These are phyloP conservation scores for Setaria italica DNA, from an alignment of 202 grass and related monocot genomes.

Conservation along the genomic window DNA sequence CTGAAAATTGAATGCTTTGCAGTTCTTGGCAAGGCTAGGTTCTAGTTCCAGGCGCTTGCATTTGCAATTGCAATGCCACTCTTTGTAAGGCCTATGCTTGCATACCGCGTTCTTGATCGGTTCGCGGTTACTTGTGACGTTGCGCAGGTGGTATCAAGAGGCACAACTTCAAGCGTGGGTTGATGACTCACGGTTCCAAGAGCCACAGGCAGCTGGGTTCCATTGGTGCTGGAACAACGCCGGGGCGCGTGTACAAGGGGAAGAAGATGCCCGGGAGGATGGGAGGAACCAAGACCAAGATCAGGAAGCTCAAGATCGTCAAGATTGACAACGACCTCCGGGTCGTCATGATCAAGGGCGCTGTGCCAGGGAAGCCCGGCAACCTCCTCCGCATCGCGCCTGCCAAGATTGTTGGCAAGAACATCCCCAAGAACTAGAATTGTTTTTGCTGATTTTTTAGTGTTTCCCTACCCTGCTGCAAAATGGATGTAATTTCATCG, in stretches of 20 bases:
- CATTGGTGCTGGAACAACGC: conserved; percentile 88
- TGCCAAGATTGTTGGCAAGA: conserved; percentile 94
- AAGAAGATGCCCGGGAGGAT: conserved; percentile 94
- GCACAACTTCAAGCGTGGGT: conserved; percentile 84
- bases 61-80: neutral
- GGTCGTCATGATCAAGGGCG: conserved; percentile 86
- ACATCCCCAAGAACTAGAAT: conserved; percentile 90
- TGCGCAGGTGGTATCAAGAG: conserved; percentile 94
- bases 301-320: conserved; percentile 85
- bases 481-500: conserved; percentile 35
- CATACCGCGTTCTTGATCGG: neutral
- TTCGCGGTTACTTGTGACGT: neutral
- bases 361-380: conserved; percentile 85
- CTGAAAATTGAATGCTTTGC: neutral
- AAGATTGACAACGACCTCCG: conserved; percentile 82
- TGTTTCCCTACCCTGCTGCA: neutral
- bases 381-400: conserved; percentile 89
- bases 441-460: neutral
- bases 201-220: conserved; percentile 96
- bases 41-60: neutral
- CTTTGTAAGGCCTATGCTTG: neutral
- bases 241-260: conserved; percentile 77
- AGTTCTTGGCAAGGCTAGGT: neutral
- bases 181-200: conserved; percentile 95
- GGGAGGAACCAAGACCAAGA: conserved; percentile 85